Percentiles rank a stretch among this genome's conserved stretches.
Conservation (phyloP, 1,139 yeast species). For the Kurtzmaniella quercitrusa region DNA sequence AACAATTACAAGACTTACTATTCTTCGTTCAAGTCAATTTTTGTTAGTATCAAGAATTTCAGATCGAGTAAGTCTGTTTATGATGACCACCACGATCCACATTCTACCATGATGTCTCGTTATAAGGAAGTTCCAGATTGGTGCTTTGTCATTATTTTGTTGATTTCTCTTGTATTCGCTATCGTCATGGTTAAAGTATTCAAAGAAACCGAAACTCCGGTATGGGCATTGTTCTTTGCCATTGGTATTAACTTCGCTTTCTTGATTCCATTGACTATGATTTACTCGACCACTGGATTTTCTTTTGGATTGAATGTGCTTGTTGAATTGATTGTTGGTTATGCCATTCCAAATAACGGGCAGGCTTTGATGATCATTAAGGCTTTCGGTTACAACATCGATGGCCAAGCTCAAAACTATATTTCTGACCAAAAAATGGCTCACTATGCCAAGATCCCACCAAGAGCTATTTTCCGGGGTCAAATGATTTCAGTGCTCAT, state of each 20-base stretch:
- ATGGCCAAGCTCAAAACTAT: constrained; percentile 52
- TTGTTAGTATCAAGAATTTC: constrained; percentile 19
- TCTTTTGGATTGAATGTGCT: constrained; percentile 51
- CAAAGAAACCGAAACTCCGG: constrained; percentile 44
- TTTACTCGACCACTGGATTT: constrained; percentile 48
- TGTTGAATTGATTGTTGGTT: constrained; percentile 54
- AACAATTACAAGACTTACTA: constrained; percentile 21
- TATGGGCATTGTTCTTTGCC: constrained; percentile 58
- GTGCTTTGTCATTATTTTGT: constrained; percentile 48
- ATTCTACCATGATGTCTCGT: constrained; percentile 49
- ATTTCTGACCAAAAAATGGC: constrained; percentile 51
- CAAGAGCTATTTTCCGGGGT: constrained; percentile 56
- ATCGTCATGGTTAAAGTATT: constrained; percentile 45
- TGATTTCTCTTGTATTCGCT: constrained; percentile 48
- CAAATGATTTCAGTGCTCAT: constrained; percentile 46
- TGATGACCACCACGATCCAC: constrained; percentile 40
- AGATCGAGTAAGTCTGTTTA: constrained; percentile 6
- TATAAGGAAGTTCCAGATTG: constrained; percentile 64
- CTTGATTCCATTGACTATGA: constrained; percentile 45
- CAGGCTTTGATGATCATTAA: constrained; percentile 52
- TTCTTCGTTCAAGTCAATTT: constrained; percentile 17
- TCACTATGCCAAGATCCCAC: constrained; percentile 57
- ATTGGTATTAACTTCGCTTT: constrained; percentile 52
- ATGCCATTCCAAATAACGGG: constrained; percentile 57
- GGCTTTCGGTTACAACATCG: constrained; percentile 53